phyloP scores from a whole-genome alignment of 1,139 yeast species.

The Spencermartinsiella ligniputridi region DNA sequence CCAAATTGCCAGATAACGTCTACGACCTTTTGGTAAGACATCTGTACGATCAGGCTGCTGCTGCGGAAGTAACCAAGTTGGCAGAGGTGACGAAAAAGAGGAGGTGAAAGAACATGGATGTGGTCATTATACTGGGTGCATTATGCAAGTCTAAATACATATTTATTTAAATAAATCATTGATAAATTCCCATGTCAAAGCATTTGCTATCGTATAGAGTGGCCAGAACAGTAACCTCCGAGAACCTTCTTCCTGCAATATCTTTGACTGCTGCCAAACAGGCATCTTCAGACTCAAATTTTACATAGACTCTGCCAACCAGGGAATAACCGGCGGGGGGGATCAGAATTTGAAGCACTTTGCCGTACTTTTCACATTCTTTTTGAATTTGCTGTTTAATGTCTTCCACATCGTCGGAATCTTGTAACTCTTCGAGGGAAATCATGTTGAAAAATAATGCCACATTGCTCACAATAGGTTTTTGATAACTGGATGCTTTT shows the following conservation, averaged over 20 bases:
- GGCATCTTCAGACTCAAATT: slow-evolving; percentile 49
- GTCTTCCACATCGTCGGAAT: slow-evolving; percentile 47
- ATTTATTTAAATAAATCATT: slow-evolving; percentile 10
- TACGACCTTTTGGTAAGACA: slow-evolving; percentile 71
- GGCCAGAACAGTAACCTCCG: slow-evolving; percentile 67
- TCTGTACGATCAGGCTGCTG: slow-evolving; percentile 47
- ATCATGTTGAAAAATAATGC: slow-evolving; percentile 64
- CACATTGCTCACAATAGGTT: slow-evolving; percentile 40
- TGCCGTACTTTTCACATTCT: slow-evolving; percentile 53
- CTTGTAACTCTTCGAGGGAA: slow-evolving; percentile 58
- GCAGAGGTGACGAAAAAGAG: slow-evolving; percentile 1
- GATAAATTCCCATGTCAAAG: slow-evolving; percentile 33
- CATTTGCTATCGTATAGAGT: slow-evolving; percentile 60
- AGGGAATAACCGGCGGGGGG: slow-evolving; percentile 51
- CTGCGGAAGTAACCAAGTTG: slow-evolving; percentile 11
- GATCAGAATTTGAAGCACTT: slow-evolving; percentile 52
- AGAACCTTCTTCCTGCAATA: slow-evolving; percentile 65
- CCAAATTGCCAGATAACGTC: slow-evolving; percentile 63
- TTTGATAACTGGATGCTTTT: slow-evolving; percentile 14
- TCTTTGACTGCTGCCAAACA: slow-evolving; percentile 58
- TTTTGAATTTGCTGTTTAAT: slow-evolving; percentile 48
- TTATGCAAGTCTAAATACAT: no score
- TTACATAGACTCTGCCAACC: slow-evolving; percentile 65
- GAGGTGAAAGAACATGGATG: not conserved
- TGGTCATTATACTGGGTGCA: not conserved